Percentiles rank a stretch among this genome's conserved stretches.
These are phyloP conservation scores for Pontederia paniculata DNA, from an alignment of 176 grass and related monocot species.

Conservation along the genomic window DNA sequence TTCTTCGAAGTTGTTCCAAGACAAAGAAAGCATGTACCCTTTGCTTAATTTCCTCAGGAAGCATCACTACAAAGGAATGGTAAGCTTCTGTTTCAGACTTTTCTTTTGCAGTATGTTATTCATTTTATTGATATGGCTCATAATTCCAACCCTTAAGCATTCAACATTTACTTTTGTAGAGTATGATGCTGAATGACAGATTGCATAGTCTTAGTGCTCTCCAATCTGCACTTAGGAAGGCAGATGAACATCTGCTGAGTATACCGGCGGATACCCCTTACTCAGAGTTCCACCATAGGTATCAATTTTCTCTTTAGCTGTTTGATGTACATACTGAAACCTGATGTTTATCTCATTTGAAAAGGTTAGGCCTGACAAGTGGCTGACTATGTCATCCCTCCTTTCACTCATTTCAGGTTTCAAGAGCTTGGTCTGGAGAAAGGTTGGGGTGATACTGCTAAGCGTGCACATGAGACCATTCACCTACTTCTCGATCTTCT, in stretches of 20 bases:
- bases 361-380: no score
- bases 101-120: not conserved
- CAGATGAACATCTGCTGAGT: constrained; percentile 59
- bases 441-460: constrained; percentile 77
- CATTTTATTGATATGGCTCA: not conserved
- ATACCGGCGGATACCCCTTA: constrained; percentile 52
- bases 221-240: constrained; percentile 72
- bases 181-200: constrained; percentile 98
- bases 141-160: not conserved
- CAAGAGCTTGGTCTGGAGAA: constrained; percentile 93
- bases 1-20: constrained; percentile 86
- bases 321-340: no score
- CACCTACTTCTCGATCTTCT: constrained; percentile 93
- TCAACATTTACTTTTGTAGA: constrained; percentile 25
- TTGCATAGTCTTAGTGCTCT: constrained; percentile 81
- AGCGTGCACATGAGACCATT: constrained; percentile 60
- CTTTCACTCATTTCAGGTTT: constrained; percentile 39
- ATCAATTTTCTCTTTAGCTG: not conserved
- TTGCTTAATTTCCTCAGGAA: constrained; percentile 83
- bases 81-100: constrained; percentile 10
- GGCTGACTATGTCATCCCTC: not conserved
- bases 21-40: constrained; percentile 91
- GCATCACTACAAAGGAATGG: constrained; percentile 97
- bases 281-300: constrained; percentile 85
- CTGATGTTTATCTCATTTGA: not conserved